Evolutionary conservation across 345 rosid species (phyloP), one percentile per base, ranked within the genome.

Genomic region (Salix arbutifolia): DNA sequence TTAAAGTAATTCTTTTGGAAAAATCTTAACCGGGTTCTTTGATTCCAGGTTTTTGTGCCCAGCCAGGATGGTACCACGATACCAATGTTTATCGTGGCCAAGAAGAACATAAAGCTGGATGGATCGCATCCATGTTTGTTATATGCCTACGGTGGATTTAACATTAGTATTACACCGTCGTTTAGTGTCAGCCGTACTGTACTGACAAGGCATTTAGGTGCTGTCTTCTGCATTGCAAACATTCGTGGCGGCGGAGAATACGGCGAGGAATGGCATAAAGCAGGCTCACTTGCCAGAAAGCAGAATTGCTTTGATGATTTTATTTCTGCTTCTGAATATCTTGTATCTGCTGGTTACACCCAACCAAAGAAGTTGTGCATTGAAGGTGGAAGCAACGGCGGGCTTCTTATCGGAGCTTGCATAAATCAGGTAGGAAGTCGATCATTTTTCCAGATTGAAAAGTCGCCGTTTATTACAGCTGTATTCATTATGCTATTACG

Each of bases 211-310:
- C 90, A 96, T 83, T 84, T 96, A 42, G 97, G 97, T 73, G 89
- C 80, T 69, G 91, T 96, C 64, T 86, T 73, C 81, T 93, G 97
- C 81, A 76, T 96, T 74, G 97, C 96, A 67, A 96, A 90, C 77
- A 87, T 93, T 26, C 98, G 98, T 18, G 99, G 99, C 28, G 99
- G 99, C 35, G 99, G 98, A 72, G 99, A 93, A 83, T 93, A 96
- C 60, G 99, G 98, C 65, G 96, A 93, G 86, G 95, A 92, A 78
- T 93, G 99, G 99, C 97, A 96, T 74, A 90, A 92, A 81, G 90
- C 90, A 50, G 99, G 98, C 1, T 78, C 98, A 6, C 91, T 93
- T 61, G 86, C 85, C 1, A 87, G 83, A 65, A 96, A 96, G 79
- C 99, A 96, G 84, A 96, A 89, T 65, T 90, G 93, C 87, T 90